Base-by-base conservation (phyloP, 768 basidiomycete genomes). In the Tylopilus balloui region DNA sequence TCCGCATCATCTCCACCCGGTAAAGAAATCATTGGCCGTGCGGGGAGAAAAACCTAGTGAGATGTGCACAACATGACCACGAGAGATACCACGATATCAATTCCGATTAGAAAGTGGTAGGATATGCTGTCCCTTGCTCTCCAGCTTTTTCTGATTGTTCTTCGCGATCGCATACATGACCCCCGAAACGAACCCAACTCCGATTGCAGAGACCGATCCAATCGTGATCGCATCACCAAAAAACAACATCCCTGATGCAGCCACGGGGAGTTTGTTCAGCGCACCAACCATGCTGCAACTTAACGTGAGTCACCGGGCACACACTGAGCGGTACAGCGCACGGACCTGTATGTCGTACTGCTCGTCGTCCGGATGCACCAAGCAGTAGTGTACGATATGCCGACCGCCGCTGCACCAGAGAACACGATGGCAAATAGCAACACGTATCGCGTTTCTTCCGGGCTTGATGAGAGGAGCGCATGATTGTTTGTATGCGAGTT, bases 231-330 rank as follows among this genome's bases (percentile, higher is more conserved):
- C 71, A 67, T 99, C 94, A 36, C 92, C 92, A 64, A 96, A 96
- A 72, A 96, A 96, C 52, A 99, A 68, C 86, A 99, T 91, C 20
- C 96, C 96, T n/a, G 93, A 96, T 13, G 92, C 94, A 7, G 96
- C 96, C 41, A 99, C 92, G 31, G 96, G 96, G 17, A 99, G 77
- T 73, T 98, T 98, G 73, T 98, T 98, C 58, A 98, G 69, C 0
- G 94, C 94, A 11, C 94, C 94, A 47, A 96, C 92, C 94, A 98
- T 98, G 57, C 88, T 92, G 55, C 46, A 39, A 41, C 11, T 34
- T 32, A 46, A 4, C 35, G 3, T 67, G 19, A 56, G 54, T 47
- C 29, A 28, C 35, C 17, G 19, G 20, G 23, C 24, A 43, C 37
- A 17, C 31, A 27, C 24, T 40, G 23, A 34, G 25, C 6, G 34